Base-by-base conservation (phyloP, 2,329 filamentous ascomycete genomes). In the Metarhizium album region DNA sequence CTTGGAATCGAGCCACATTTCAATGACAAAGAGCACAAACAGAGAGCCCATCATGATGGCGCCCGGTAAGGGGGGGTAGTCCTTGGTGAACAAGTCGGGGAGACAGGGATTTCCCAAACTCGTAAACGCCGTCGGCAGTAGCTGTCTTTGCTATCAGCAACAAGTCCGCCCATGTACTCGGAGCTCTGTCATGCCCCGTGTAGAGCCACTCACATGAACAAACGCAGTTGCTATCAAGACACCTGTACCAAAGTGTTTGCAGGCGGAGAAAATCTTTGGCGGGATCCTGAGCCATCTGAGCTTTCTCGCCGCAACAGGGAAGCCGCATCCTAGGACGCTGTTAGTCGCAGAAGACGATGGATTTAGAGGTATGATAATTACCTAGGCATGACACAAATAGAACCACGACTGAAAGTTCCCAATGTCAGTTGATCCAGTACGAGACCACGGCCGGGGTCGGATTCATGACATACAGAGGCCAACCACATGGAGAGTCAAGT, bases 181-280 rank as follows among this genome's bases (percentile, higher is more conserved):
- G n/a, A n/a, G n/a, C n/a, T n/a, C n/a, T 16, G 37, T 16, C 7
- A 38, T 7, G 4, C 2, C 14, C 22, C 8, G 22, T 3, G 5
- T 8, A 7, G 3, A 24, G 7, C 14, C 3, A 64, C 72, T 57
- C 59, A 82, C 73, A 72, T 87, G 84, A 20, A 87, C 83, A 57
- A 87, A 87, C 2, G 84, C 84, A 2, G 84, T 87, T 24, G 84
- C 83, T 52, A 87, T 78, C 37, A 87, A 70, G 18, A 87, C 84
- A 54, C 84, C 84, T 0, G 84, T 87, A 62, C 84, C 81, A 55
- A 84, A 84, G 58, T 82, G 79, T 57, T 82, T 82, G 65, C 77
- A 81, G 50, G 78, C 74, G 60, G 82, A 82, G 64, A 82, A 81
- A 31, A 79, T 60, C 55, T 71, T 74, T 1, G 74, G 67, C 0